Base-by-base conservation (phyloP, 331 rosid species). In the Cydonia oblonga region DNA sequence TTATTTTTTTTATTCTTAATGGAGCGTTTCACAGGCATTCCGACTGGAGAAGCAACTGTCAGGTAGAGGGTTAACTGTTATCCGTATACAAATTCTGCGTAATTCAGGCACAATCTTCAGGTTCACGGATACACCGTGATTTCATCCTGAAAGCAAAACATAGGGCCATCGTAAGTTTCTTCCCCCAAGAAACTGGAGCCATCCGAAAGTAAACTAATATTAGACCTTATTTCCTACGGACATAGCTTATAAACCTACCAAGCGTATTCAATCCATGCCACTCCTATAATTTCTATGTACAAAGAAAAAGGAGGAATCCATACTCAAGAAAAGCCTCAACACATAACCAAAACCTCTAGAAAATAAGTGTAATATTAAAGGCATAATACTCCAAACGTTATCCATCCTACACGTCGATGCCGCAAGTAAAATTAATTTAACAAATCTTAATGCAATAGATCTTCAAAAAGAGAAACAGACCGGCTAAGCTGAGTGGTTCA, bases 401-500 rank as follows among this genome's bases (percentile, higher is more conserved):
- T 56, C 8, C 56, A 42, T 42, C 29, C 7, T 66, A 18, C 44
- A 15, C 38, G 1, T 13, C 1, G 25, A 19, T 30, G 15, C 12
- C 9, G 24, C 23, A 62, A 62, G 42, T 30, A 62, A n/a, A 29
- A 30, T 62, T 18, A 60, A 18, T 25, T 26, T 62, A 32, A 52
- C 2, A 57, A 62, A 65, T 26, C 9, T 54, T 14, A 59, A 20
- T 2, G 14, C 14, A 29, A 68, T 14, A 23, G 25, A 65, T 56
- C 58, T 14, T 59, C 14, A 75, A 8, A 62, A 79, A 53, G 60
- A 69, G 76, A 70, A 64, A 57, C 81, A 66, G 44, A 85, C 84
- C 86, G 44, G 81, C 75, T 69, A 69, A 38, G 78, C 68, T n/a
- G 78, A 76, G 69, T 60, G 14, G 68, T 52, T 38, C 46, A 24